phyloP scores from a whole-genome alignment of 2,329 filamentous ascomycete genomes.

The Nemania diffusa region DNA sequence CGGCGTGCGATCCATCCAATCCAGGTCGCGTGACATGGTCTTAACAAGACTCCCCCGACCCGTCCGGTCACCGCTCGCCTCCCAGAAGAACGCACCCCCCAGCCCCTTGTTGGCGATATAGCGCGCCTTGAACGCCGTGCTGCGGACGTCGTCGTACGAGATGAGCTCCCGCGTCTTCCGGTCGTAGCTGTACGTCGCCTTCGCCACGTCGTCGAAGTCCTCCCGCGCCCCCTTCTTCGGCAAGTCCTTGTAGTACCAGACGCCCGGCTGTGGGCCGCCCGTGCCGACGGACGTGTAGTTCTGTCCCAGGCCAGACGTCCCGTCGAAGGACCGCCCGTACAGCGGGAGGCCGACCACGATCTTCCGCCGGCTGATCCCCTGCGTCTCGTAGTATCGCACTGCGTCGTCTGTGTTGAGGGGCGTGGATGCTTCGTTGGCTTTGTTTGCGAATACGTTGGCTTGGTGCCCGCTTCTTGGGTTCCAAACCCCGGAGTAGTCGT shows the following conservation, averaged over 20 bases:
- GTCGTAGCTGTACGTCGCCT: conserved; percentile 80
- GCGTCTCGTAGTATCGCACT: conserved; percentile 69
- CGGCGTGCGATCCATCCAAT: conserved; percentile 58
- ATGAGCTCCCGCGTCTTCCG: conserved; percentile 68
- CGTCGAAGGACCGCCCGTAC: conserved; percentile 79
- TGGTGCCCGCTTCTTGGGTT: conserved; percentile 71
- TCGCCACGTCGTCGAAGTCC: conserved; percentile 64
- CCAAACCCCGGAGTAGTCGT: conserved; percentile 78
- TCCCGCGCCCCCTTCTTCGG: conserved; percentile 69
- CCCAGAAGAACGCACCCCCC: conserved; percentile 87
- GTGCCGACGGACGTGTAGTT: conserved; percentile 71
- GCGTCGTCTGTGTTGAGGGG: conserved; percentile 76
- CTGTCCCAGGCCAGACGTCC: conserved; percentile 73
- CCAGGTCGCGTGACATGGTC: conserved; percentile 59
- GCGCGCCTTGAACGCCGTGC: conserved; percentile 67
- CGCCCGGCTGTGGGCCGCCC: conserved; percentile 67
- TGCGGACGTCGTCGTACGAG: conserved; percentile 72
- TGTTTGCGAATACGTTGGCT: conserved; percentile 72
- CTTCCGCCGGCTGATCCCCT: conserved; percentile 70
- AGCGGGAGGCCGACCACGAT: conserved; percentile 81
- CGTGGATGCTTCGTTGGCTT: conserved; percentile 64
- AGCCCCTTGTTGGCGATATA: conserved; percentile 71
- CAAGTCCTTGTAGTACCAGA: conserved; percentile 73
- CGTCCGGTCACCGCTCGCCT: conserved; percentile 73
- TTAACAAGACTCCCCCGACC: conserved; percentile 67